These are phyloP conservation scores for Dictyostelium purpureum DNA, from an alignment of 78 protist genomes.

Conservation along the genomic window DNA sequence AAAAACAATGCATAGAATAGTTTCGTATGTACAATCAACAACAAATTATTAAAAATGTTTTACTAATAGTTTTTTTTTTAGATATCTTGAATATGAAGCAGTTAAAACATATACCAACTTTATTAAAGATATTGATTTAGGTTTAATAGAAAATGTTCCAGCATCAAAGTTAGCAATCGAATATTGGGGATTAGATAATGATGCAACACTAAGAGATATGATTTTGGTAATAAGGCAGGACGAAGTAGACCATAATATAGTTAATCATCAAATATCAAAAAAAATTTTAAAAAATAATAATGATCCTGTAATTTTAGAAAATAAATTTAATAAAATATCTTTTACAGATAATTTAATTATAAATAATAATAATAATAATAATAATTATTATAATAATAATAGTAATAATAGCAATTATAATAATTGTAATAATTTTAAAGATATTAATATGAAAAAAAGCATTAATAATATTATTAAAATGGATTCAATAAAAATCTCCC, in stretches of 20 bases:
- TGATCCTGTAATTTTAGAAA: conserved; percentile 2
- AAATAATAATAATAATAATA: too few relatives aligned
- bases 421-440: too few relatives aligned
- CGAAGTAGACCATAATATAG: conserved; percentile 87
- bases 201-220: conserved; percentile 87
- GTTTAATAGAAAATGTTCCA: conserved; percentile 19
- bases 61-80: too few relatives aligned
- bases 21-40: too few relatives aligned
- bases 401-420: too few relatives aligned
- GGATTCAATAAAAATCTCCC: too few relatives aligned
- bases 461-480: too few relatives aligned
- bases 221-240: conserved; percentile 87
- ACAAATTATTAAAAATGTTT: too few relatives aligned
- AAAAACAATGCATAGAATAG: conserved; percentile 82
- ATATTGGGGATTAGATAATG: conserved; percentile 86
- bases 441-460: too few relatives aligned
- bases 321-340: not conserved
- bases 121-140: conserved; percentile 59
- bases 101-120: conserved; percentile 19
- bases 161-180: conserved; percentile 89
- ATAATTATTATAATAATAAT: too few relatives aligned
- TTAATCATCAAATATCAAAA: conserved; percentile 85
- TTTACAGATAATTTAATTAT: too few relatives aligned
- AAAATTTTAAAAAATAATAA: not conserved
- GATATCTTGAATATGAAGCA: conserved; percentile 31